phyloP scores from a whole-genome alignment of 495 filamentous ascomycete genomes.

The Lindgomyces ingoldianus region DNA sequence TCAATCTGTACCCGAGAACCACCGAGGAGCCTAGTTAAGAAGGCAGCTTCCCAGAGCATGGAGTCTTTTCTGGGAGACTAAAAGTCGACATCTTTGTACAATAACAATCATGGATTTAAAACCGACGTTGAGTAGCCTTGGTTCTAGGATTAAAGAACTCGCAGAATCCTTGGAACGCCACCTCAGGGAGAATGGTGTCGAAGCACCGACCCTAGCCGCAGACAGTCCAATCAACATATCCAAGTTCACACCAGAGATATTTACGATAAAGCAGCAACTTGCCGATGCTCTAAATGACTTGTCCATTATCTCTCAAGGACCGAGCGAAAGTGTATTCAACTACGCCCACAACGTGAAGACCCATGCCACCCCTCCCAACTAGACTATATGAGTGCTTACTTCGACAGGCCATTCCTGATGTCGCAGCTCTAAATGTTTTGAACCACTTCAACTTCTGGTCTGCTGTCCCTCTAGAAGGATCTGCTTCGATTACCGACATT shows the following conservation, averaged over 20 bases:
- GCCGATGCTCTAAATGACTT: constrained; percentile 14
- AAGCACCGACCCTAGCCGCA: constrained; percentile 6
- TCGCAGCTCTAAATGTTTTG: constrained; percentile 18
- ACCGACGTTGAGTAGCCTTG: constrained; percentile 11
- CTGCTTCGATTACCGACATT: constrained; percentile 17
- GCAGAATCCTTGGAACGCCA: constrained; percentile 4
- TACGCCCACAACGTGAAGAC: constrained; percentile 16
- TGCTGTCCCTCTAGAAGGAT: constrained; percentile 22
- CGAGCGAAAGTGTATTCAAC: constrained; percentile 28
- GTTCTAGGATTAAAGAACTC: constrained; percentile 9
- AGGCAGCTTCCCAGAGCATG: too few relatives aligned
- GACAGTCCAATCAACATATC: constrained; percentile 16
- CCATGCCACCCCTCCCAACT: not conserved
- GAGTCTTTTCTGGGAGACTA: too few relatives aligned
- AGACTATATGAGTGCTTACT: not conserved
- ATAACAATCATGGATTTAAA: not conserved
- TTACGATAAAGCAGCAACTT: constrained; percentile 11
- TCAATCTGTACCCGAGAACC: too few relatives aligned
- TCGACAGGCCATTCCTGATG: constrained; percentile 19
- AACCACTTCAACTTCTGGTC: constrained; percentile 33
- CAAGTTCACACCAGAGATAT: constrained; percentile 3
- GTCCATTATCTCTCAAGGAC: constrained; percentile 15
- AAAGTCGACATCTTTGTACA: too few relatives aligned
- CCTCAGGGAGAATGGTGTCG: constrained; percentile 19
- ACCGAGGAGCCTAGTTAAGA: too few relatives aligned